Base-by-base conservation (phyloP, 2,329 filamentous ascomycete genomes). In the Emmonsiellopsis sp. region DNA sequence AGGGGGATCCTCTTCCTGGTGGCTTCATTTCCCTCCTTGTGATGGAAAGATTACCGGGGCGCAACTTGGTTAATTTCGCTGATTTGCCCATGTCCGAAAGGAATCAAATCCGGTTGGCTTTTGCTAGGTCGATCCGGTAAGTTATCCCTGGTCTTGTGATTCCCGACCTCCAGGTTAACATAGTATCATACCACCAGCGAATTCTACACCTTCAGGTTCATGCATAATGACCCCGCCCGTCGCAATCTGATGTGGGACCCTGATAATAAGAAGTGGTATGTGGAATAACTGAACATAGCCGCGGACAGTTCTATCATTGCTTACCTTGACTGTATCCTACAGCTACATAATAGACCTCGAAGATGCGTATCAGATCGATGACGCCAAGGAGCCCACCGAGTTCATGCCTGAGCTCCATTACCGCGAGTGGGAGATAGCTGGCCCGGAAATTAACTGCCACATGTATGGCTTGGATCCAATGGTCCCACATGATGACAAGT, bases 161-260 rank as follows among this genome's bases (percentile, higher is more conserved):
- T 35, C 16, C 20, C 26, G n/a, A 2, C 31, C 20, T 48, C 31
- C 30, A 35, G 31, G 15, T 35, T 48, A 37, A 48, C 45, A 48
- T 37, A 15, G 31, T 40, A 40, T 37, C 20, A 49, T 40, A 26
- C 43, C 16, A 16, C 16, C 38, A 59, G 57, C 16, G 57, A 59
- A 43, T 59, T 59, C 26, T 54, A 54, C 34, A 34, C 53, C 34
- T 44, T 55, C 5, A 30, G 55, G 30, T 57, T 46, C 50, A 34
- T 37, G 9, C 57, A 59, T 48, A 7, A 50, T n/a, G 55, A 59
- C 38, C 49, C 51, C 16, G 45, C 15, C 32, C 81, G 55, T 38
- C 55, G 53, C 37, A 57, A 59, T 47, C 15, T 59, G 32, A 50
- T 59, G 2, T 59, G 57, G 57, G 55, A 57, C 42, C 47, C n/a